Evolutionary conservation across 2,329 filamentous ascomycete species (phyloP).

Genomic region (Thyridium curvatum): DNA sequence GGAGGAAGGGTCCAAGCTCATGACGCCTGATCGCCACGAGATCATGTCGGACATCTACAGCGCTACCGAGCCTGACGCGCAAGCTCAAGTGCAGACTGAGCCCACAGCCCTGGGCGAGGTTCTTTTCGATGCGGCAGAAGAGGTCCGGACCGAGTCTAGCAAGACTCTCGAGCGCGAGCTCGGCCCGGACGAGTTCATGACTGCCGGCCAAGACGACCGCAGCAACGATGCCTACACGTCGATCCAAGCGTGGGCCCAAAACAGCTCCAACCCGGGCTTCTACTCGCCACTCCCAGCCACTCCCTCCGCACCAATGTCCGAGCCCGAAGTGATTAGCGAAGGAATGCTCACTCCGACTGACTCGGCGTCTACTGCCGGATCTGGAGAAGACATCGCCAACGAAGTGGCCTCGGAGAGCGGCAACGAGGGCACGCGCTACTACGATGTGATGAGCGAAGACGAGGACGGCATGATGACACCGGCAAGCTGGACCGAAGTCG

Average conservation of each 20-base stretch:
- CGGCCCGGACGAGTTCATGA: slow-evolving; percentile 43
- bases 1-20: slow-evolving; percentile 27
- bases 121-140: slow-evolving; percentile 11
- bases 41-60: slow-evolving; percentile 47
- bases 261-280: slow-evolving; percentile 42
- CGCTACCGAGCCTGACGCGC: slow-evolving; percentile 38
- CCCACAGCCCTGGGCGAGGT: slow-evolving; percentile 12
- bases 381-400: slow-evolving; percentile 39
- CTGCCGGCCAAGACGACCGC: slow-evolving; percentile 39
- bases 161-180: slow-evolving; percentile 30
- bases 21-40: slow-evolving; percentile 40
- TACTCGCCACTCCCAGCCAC: slow-evolving; percentile 55
- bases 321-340: slow-evolving; percentile 44
- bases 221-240: slow-evolving; percentile 47
- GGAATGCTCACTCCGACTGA: slow-evolving; percentile 55
- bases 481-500: slow-evolving; percentile 59
- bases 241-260: slow-evolving; percentile 60
- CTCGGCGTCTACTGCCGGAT: slow-evolving; percentile 47
- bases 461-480: slow-evolving; percentile 52
- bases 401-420: slow-evolving; percentile 32
- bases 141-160: neutral
- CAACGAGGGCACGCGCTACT: slow-evolving; percentile 24
- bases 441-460: slow-evolving; percentile 53
- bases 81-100: slow-evolving; percentile 7
- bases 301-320: slow-evolving; percentile 41